These are phyloP conservation scores for Passalora sequoiae DNA, from an alignment of 2,329 filamentous ascomycete species.

Conservation along the genomic window DNA sequence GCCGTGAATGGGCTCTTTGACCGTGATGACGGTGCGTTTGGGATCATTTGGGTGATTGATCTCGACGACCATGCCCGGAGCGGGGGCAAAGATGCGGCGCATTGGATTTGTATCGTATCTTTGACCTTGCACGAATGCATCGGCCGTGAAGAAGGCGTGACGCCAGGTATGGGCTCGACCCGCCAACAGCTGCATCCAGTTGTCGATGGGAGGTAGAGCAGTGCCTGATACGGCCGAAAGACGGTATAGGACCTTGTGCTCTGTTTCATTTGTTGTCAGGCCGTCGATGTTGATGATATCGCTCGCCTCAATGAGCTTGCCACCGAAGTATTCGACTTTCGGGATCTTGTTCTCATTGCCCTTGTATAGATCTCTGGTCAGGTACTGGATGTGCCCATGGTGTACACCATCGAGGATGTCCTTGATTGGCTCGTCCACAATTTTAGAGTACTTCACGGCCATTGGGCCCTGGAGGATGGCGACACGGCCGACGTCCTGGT, in stretches of 20 bases:
- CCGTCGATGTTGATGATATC: constrained; percentile 77
- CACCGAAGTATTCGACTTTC: constrained; percentile 89
- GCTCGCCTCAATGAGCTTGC: constrained; percentile 68
- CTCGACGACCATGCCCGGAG: constrained; percentile 82
- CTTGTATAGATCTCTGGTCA: constrained; percentile 75
- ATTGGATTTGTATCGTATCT: constrained; percentile 97
- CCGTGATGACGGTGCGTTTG: constrained; percentile 73
- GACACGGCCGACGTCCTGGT: constrained; percentile 89
- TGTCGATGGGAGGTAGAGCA: constrained; percentile 69
- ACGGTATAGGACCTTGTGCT: constrained; percentile 76
- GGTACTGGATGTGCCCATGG: constrained; percentile 72
- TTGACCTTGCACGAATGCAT: constrained; percentile 90
- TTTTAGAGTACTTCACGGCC: constrained; percentile 81
- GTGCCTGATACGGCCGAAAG: constrained; percentile 70
- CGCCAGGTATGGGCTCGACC: constrained; percentile 86
- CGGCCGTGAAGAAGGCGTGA: constrained; percentile 86
- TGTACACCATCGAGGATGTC: constrained; percentile 91
- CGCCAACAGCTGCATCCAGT: constrained; percentile 84
- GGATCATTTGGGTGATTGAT: constrained; percentile 77
- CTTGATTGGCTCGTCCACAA: constrained; percentile 89
- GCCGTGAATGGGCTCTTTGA: constrained; percentile 80
- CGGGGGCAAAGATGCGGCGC: constrained; percentile 81
- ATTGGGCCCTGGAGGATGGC: constrained; percentile 95
- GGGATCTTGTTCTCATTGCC: constrained; percentile 71
- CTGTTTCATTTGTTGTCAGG: constrained; percentile 74